Evolutionary conservation across 2,329 filamentous ascomycete species (phyloP).

Genomic region (Hymenoscyphus occultus): DNA sequence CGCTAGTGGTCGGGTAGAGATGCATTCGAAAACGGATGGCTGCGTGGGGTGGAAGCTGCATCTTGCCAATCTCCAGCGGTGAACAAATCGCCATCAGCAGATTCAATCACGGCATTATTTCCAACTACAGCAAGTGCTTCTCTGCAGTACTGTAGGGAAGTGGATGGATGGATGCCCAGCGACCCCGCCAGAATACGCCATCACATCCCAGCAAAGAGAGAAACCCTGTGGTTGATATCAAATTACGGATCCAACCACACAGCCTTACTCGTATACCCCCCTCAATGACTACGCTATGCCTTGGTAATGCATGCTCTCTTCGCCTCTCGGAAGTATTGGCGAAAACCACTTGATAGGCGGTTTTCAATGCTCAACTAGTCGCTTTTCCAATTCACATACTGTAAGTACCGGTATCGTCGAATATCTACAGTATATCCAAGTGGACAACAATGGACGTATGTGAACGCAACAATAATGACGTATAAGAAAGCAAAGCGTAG

Average conservation of each 20-base stretch:
- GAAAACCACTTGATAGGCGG: too few species aligned
- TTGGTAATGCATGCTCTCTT: neutral
- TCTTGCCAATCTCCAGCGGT: slow-evolving; percentile 3
- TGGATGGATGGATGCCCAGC: neutral
- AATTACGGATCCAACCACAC: neutral
- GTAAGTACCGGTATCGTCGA: too few species aligned
- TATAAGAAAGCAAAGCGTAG: too few species aligned
- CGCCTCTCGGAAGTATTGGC: neutral
- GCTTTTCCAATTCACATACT: too few species aligned
- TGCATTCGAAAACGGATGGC: neutral
- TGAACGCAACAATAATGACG: too few species aligned
- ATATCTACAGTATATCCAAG: too few species aligned
- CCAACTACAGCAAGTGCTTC: neutral
- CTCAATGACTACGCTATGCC: neutral
- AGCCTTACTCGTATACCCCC: neutral
- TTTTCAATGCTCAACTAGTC: too few species aligned
- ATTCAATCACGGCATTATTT: neutral
- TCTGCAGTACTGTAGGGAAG: neutral
- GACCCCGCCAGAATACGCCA: neutral
- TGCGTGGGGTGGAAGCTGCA: neutral
- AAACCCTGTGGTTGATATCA: neutral
- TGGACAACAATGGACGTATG: too few species aligned
- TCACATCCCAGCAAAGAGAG: neutral
- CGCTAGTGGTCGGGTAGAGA: neutral
- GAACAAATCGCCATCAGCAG: neutral